Base-by-base conservation (phyloP, 208 protist genomes). In the Acanthamoeba royreba region DNA sequence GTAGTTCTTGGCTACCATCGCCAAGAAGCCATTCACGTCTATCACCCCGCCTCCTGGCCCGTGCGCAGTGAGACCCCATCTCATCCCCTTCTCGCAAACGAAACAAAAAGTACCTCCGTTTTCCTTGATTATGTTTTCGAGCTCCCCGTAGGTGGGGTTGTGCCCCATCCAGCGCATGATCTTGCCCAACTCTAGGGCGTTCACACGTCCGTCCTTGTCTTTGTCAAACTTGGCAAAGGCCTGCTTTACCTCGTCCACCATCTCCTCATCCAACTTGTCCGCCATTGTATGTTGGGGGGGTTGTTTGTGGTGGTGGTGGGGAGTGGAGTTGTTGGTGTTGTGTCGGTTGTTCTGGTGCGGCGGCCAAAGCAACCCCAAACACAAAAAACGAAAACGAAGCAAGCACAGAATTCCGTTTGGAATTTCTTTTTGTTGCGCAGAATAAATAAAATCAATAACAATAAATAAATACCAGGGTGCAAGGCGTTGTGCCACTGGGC, bases 51-150 rank as follows among this genome's bases (percentile, higher is more conserved):
- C 79, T 7, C 43, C 77, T 86, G 46, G 0, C 4, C 17, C 22
- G 38, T 42, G 55, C 55, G 49, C 49, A n/a, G 49, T 55, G 49
- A 55, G 49, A 9, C 13, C 9, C 9, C 9, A 55, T 9, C 49
- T 9, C 49, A 25, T 19, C 49, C 19, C 13, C 49, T 55, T 55
- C 49, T 55, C 19, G 49, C 13, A 55, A n/a, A 98, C 95, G 97
- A 99, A 99, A 17, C 2, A 9, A 49, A 1, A 4, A 4, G 2
- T 19, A 86, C 79, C 79, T 55, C 79, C 79, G 33, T 87, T 28
- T 61, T 99, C 98, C 31, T 97, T 97, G 77, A 99, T 98, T 97
- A 99, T 99, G 69, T 97, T 96, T 77, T 99, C 95, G 35, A 99
- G 95, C 94, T 99, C 98, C 40, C 46, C 79, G 33, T 43, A 87